Percentiles rank a stretch among this genome's conserved stretches.
These are phyloP conservation scores for Penicillium sp. DNA, from an alignment of 2,329 filamentous ascomycete genomes.

Conservation along the genomic window DNA sequence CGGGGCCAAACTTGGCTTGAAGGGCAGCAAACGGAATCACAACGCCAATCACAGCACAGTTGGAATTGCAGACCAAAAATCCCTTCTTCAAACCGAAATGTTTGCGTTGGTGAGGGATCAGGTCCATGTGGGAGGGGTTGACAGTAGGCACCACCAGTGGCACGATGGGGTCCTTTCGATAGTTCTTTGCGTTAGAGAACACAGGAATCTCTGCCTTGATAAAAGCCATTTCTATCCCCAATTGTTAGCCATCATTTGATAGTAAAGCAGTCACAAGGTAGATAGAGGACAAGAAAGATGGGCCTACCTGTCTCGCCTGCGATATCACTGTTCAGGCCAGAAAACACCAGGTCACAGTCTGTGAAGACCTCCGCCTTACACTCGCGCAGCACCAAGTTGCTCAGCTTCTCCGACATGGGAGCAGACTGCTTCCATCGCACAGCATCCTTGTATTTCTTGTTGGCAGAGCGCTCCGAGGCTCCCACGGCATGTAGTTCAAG, in stretches of 20 bases:
- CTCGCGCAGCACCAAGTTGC: constrained; percentile 75
- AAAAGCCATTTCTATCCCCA: constrained; percentile 71
- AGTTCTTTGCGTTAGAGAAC: constrained; percentile 98
- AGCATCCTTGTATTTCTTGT: constrained; percentile 91
- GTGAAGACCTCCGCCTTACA: constrained; percentile 76
- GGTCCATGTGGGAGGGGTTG: constrained; percentile 77
- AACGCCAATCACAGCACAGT: constrained; percentile 93
- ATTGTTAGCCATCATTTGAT: not conserved
- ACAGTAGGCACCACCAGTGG: constrained; percentile 93
- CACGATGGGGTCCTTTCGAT: constrained; percentile 81
- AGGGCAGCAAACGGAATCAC: constrained; percentile 92
- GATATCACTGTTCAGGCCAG: constrained; percentile 84
- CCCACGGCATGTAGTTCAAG: constrained; percentile 84
- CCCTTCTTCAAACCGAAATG: constrained; percentile 70
- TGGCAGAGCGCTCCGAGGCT: constrained; percentile 79
- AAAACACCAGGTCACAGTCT: constrained; percentile 91
- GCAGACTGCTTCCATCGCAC: constrained; percentile 89
- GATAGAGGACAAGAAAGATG: not conserved
- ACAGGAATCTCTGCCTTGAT: constrained; percentile 80
- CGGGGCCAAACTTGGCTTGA: constrained; percentile 76
- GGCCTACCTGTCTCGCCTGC: constrained; percentile 76
- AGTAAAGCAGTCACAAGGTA: not conserved
- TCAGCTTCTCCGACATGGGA: constrained; percentile 70
- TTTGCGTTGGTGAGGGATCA: constrained; percentile 82
- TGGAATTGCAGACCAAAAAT: constrained; percentile 95